Conservation (phyloP, 2,329 filamentous ascomycete genomes). For the Verticillium zaregamsianum region DNA sequence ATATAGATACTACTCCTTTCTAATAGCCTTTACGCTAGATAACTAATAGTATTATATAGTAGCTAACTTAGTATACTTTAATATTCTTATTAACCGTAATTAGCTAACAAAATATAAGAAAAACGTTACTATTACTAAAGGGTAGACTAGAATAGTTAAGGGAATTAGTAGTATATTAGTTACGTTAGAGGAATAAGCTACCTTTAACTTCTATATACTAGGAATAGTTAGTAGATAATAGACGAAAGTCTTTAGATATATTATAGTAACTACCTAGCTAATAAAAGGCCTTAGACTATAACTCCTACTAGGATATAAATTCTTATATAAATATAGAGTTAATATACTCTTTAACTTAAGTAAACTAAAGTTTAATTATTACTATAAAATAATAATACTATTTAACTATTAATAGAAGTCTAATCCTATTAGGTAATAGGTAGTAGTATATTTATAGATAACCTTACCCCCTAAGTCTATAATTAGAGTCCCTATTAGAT, state of each 20-base stretch:
- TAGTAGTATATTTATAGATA: too few species aligned
- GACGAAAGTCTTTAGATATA: neutral
- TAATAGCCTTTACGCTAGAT: neutral
- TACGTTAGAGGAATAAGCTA: neutral
- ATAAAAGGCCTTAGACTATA: neutral
- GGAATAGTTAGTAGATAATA: neutral
- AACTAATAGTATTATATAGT: neutral
- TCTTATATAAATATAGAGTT: conserved; percentile 3
- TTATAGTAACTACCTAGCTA: neutral
- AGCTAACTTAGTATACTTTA: neutral
- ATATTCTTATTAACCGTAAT: neutral
- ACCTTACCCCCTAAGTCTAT: too few species aligned
- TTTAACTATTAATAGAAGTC: too few species aligned
- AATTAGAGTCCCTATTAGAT: too few species aligned
- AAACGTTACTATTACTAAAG: neutral
- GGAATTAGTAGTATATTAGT: neutral
- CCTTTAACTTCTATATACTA: neutral
- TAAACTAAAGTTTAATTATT: neutral
- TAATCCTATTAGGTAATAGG: too few species aligned
- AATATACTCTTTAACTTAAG: neutral
- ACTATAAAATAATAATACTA: too few species aligned
- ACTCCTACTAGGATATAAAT: neutral
- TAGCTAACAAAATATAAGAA: neutral
- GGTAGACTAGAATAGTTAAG: neutral
- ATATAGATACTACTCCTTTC: neutral